These are phyloP conservation scores for Auxenochlorella pyrenoidosa DNA, from an alignment of 139 green algal species.

Conservation along the genomic window DNA sequence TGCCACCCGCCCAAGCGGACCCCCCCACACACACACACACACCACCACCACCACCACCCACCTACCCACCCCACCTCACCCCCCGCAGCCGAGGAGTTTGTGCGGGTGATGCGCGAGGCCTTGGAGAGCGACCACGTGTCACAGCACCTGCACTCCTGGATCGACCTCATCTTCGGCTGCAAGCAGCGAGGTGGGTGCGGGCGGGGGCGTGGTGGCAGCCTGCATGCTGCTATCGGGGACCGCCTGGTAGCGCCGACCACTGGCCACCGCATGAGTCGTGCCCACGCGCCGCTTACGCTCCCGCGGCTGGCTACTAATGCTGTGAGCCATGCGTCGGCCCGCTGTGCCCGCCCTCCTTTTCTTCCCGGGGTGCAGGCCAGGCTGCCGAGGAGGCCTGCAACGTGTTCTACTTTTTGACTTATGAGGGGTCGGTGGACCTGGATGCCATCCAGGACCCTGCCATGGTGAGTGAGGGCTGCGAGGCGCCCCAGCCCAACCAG, in stretches of 20 bases:
- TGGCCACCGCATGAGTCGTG: too few species aligned
- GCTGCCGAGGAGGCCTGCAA: slow-evolving; percentile 79
- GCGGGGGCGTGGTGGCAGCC: neutral
- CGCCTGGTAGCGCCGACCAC: too few species aligned
- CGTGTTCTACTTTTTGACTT: slow-evolving; percentile 92
- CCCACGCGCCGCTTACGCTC: too few species aligned
- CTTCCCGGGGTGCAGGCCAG: slow-evolving; percentile 24
- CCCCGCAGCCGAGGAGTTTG: slow-evolving; percentile 33
- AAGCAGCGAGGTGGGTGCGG: slow-evolving; percentile 61
- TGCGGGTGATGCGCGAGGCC: slow-evolving; percentile 49
- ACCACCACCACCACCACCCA: neutral
- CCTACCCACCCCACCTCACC: neutral
- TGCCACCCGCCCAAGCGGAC: neutral
- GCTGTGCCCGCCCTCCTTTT: neutral
- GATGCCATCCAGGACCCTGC: slow-evolving; percentile 58
- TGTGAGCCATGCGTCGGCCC: neutral
- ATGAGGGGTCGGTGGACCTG: slow-evolving; percentile 71
- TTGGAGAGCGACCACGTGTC: slow-evolving; percentile 77
- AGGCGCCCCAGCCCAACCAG: too few species aligned
- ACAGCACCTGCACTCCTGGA: slow-evolving; percentile 87
- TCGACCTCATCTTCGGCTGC: slow-evolving; percentile 93
- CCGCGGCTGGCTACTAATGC: too few species aligned
- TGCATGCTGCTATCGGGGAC: too few species aligned
- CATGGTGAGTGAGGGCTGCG: neutral
- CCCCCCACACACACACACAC: too few species aligned